Evolutionary conservation across 805 yeast species (phyloP), one percentile per base, ranked within the genome.

Genomic region (Kazachstania kunashirensis): DNA sequence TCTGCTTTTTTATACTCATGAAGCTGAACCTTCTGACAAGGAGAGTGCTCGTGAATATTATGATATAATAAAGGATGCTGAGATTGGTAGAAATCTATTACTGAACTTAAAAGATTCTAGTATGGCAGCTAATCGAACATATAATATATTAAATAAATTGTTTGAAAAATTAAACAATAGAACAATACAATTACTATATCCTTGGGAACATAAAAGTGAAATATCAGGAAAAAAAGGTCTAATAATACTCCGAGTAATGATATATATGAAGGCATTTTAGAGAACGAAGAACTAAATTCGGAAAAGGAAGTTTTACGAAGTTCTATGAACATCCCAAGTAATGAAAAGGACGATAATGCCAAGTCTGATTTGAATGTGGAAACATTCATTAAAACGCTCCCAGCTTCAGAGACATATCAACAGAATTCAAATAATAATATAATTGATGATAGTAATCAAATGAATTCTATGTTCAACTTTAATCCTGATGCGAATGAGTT

Each of bases 51-150:
- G 40, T 19, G 75, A 79, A 43, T 77, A 77, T 66, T 60, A 54
- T 34, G 65, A 57, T n/a, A 75, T 83, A 36, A 69, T 77, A 41
- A 66, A 71, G 36, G 95, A 84, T 57, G 92, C 92, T 3, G 94
- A 83, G 50, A 66, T 73, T 36, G 96, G 96, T 13, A 78, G 79
- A 55, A 73, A 73, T 43, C 83, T 84, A 0, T 65, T 86, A 44
- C 77, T 80, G 38, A 63, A 70, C 24, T 65, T 86, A 51, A 84
- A 82, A 50, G 82, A 77, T 50, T 73, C 77, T 45, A 76, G 86
- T 34, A 73, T 73, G 59, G 82, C 95, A 3, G 89, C 95, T 1
- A 67, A 74, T 36, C 66, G 95, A 45, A 85, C 92, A 13, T 84
- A 81, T 60, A 77, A 77, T 47, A 75, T 86, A 38, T 68, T 85